Evolutionary conservation across 2,329 filamentous ascomycete genomes (phyloP).

Genomic region (Daldinia sp.): DNA sequence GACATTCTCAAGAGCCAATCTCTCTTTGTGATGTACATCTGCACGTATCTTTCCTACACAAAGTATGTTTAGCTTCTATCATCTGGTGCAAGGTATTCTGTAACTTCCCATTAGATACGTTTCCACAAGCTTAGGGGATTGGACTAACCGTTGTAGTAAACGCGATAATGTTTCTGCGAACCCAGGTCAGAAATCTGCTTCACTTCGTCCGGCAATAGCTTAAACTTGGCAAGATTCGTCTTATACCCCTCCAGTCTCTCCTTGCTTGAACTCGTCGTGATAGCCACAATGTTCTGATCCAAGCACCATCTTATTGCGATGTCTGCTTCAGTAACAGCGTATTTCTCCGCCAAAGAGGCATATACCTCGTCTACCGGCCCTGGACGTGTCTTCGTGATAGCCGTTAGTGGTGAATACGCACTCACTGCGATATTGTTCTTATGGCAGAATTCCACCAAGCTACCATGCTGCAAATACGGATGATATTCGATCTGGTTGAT

Average conservation of each 20-base stretch:
- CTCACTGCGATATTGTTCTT: too few species aligned
- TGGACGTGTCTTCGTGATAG: too few species aligned
- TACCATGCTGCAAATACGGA: too few species aligned
- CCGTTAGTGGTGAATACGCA: too few species aligned
- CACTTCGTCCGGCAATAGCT: background rate
- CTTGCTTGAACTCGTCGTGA: background rate
- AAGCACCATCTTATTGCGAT: background rate
- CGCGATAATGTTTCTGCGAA: background rate
- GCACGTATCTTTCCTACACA: too few species aligned
- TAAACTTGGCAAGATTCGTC: background rate
- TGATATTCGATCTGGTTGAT: too few species aligned
- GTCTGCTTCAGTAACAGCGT: too few species aligned
- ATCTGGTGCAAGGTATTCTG: background rate
- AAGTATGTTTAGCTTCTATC: background rate
- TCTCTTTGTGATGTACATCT: too few species aligned
- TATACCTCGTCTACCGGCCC: too few species aligned
- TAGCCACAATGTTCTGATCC: background rate
- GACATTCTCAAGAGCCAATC: background rate
- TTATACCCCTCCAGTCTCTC: background rate
- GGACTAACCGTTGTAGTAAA: background rate
- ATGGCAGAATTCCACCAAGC: too few species aligned
- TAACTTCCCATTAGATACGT: background rate
- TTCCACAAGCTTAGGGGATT: background rate
- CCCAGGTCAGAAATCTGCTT: background rate
- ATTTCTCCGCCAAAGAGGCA: too few species aligned